A percentile compares a stretch with the other conserved stretches of the same genome.
phyloP scores from a whole-genome alignment of 202 grass and related monocot genomes.

The Panicum hallii region DNA sequence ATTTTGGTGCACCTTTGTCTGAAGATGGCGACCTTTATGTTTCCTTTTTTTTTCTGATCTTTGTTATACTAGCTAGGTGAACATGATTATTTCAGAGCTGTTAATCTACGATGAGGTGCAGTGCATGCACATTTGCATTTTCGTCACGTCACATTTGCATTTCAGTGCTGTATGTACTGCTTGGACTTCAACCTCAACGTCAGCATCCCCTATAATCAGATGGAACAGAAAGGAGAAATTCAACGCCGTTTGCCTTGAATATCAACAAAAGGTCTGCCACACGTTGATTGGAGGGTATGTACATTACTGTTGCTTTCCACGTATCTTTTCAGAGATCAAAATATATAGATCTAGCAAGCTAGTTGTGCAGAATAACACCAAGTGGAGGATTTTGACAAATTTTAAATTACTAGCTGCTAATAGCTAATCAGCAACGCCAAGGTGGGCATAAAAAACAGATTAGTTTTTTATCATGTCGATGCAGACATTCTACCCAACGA shows the following conservation, averaged over 20 bases:
- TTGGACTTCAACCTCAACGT: neutral
- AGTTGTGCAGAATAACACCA: neutral
- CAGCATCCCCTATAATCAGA: neutral
- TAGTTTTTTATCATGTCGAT: neutral
- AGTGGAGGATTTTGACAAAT: conserved; percentile 2
- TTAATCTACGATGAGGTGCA: neutral
- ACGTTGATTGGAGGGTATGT: neutral
- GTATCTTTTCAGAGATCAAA: neutral
- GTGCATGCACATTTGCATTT: neutral
- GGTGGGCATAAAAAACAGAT: neutral
- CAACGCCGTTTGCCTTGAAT: neutral
- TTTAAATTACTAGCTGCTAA: conserved; percentile 6
- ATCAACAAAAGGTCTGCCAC: neutral
- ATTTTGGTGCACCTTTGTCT: neutral
- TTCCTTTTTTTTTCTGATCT: neutral
- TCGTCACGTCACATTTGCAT: neutral
- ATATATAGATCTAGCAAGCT: neutral
- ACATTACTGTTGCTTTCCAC: neutral
- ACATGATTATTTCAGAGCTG: neutral
- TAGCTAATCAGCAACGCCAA: neutral
- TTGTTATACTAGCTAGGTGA: neutral
- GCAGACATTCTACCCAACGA: conserved; percentile 1
- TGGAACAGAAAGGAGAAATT: neutral
- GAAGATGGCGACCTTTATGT: neutral
- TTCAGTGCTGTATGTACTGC: neutral